phyloP scores from a whole-genome alignment of 148 eudicot species.

The Amaranthus hypochondriacus region DNA sequence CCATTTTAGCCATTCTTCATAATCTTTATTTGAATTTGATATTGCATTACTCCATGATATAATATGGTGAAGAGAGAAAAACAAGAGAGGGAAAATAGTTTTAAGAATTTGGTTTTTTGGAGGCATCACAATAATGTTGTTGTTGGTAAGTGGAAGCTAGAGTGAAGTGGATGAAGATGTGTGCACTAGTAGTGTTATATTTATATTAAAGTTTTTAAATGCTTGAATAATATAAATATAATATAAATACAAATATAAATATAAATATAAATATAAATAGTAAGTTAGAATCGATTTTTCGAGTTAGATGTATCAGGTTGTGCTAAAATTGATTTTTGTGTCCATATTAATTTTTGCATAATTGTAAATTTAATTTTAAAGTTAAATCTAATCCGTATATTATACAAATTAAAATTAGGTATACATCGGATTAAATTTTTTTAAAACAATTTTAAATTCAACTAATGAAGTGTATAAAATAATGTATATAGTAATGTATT shows the following conservation, averaged over 20 bases:
- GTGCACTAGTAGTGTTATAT: background rate
- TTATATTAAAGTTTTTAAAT: background rate
- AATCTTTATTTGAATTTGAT: conserved; percentile 22
- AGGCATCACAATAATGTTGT: conserved; percentile 18
- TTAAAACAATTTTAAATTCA: background rate
- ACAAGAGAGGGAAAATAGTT: conserved; percentile 13
- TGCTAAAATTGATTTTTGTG: too few relatives aligned
- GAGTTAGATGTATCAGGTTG: too few relatives aligned
- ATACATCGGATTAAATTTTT: background rate
- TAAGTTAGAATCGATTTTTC: too few relatives aligned
- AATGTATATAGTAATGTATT: background rate
- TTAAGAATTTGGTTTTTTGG: conserved; percentile 12
- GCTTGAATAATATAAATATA: too few relatives aligned
- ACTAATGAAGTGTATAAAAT: background rate
- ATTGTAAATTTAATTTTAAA: background rate
- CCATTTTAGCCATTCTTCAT: conserved; percentile 44
- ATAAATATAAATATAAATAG: too few relatives aligned
- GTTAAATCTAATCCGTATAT: background rate
- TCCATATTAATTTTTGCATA: too few relatives aligned
- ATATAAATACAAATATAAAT: too few relatives aligned
- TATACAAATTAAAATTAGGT: too few relatives aligned
- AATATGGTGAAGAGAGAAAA: conserved; percentile 15
- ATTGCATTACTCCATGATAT: background rate
- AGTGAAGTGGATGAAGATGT: conserved; percentile 1
- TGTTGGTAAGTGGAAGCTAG: background rate